Base-by-base conservation (phyloP, 805 yeast genomes). In the Candida nemodendra region DNA sequence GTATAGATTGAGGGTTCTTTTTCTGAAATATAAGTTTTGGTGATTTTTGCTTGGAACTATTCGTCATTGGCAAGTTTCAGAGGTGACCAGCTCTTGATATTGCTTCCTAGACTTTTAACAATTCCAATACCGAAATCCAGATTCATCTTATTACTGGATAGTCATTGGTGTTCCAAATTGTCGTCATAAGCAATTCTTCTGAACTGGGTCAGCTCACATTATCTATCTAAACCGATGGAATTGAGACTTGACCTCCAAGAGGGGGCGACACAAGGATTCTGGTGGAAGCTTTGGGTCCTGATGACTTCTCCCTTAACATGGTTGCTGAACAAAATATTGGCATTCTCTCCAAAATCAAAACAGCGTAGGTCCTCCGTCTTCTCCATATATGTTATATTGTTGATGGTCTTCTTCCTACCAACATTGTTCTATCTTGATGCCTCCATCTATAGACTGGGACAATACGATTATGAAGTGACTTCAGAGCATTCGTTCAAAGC, bases 381-480 rank as follows among this genome's bases (percentile, higher is more conserved):
- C 14, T 18, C 44, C 16, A 16, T 49, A 9, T 47, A 51, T 27
- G 16, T 51, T 16, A 29, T 36, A 1, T 35, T 51, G n/a, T 22
- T 47, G 4, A 12, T 45, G 17, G 24, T 47, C 4, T 39, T 51
- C 29, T 32, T 47, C 12, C 26, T 49, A 18, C 53, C 53, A 36
- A 39, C 41, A 12, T 26, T 51, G 15, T 22, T 51, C 13, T 48
- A 47, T 14, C 16, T 51, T 32, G 56, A 49, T 26, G 35, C 33
- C 18, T 32, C 42, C 27, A 43, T 51, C 12, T 33, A 36, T 18
- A 15, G 28, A 8, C 30, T 41, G 28, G 32, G 39, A 13, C 21
- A 25, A 4, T 27, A 23, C 18, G 36, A 37, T 18, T 36, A 34
- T 15, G 48, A 47, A 36, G 43, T 47, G 15, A 41, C 44, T 15